Evolutionary conservation across 169 alveolate genomes (phyloP).

Genomic region (Cryptosporidium viatorum): DNA sequence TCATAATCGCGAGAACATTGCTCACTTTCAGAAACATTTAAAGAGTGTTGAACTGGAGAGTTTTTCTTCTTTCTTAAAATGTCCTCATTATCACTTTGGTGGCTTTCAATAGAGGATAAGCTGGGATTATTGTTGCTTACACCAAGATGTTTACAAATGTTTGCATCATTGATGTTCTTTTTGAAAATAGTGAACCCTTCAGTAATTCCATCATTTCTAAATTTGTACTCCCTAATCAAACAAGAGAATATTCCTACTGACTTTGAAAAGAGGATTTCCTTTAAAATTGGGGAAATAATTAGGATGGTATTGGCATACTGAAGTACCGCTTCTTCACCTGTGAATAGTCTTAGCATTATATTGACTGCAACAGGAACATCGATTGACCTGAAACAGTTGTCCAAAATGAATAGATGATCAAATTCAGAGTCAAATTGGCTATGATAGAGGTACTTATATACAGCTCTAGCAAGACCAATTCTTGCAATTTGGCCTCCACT

Average conservation of each 20-base stretch:
- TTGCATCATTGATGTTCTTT: background rate
- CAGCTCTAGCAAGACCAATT: conserved; percentile 64
- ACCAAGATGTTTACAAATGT: background rate
- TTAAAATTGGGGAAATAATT: conserved; percentile 46
- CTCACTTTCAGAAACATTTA: conserved; percentile 1
- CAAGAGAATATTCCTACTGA: conserved; percentile 28
- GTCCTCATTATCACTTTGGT: conserved; percentile 9
- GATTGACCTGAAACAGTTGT: conserved; percentile 51
- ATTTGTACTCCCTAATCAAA: conserved; percentile 42
- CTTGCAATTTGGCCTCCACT: conserved; percentile 74
- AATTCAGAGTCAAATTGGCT: conserved; percentile 11
- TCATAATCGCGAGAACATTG: background rate
- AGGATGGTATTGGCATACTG: conserved; percentile 47
- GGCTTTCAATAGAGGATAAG: background rate
- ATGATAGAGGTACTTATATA: conserved; percentile 7
- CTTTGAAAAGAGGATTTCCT: conserved; percentile 31
- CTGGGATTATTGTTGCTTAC: background rate
- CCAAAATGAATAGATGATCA: conserved; percentile 55
- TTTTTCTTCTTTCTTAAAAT: background rate
- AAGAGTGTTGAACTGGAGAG: background rate
- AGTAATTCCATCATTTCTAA: conserved; percentile 54
- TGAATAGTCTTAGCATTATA: conserved; percentile 33
- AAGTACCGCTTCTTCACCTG: conserved; percentile 33
- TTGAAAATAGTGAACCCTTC: conserved; percentile 27
- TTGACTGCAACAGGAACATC: conserved; percentile 57